Conservation (phyloP, 345 rosid species). For the Brassica juncea region DNA sequence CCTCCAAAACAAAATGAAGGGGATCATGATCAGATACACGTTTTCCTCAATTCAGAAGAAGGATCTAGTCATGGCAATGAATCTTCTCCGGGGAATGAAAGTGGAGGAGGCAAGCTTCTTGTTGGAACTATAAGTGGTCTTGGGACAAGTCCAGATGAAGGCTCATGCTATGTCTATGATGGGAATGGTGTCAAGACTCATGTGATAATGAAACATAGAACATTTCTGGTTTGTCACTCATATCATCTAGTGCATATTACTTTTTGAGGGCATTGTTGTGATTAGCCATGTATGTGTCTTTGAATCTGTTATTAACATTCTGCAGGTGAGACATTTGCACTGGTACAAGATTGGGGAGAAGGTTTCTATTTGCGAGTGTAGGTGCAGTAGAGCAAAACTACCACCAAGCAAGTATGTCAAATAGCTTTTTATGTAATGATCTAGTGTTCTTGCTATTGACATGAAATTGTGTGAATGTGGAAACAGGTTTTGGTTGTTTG, state of each 20-base stretch:
- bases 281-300: conserved; percentile 1
- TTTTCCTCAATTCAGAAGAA: conserved; percentile 62
- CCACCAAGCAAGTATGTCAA: conserved; percentile 90
- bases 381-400: conserved; percentile 79
- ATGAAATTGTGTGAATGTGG: conserved; percentile 5
- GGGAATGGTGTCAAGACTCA: conserved; percentile 78
- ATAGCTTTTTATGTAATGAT: neutral
- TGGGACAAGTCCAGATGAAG: conserved; percentile 75
- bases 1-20: conserved; percentile 59
- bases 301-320: neutral
- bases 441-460: too few relatives aligned
- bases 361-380: conserved; percentile 82
- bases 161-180: conserved; percentile 77
- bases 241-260: conserved; percentile 18
- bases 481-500: conserved; percentile 92
- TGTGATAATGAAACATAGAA: conserved; percentile 84
- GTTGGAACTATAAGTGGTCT: conserved; percentile 75
- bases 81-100: conserved; percentile 32
- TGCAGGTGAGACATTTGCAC: conserved; percentile 93
- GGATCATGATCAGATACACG: conserved; percentile 65
- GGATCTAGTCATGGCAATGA: conserved; percentile 30
- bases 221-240: conserved; percentile 73
- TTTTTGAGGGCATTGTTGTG: neutral
- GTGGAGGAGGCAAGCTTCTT: conserved; percentile 50
- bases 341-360: conserved; percentile 75